These are phyloP conservation scores for Acer saccharum DNA, from an alignment of 345 rosid genomes.

Conservation along the genomic window DNA sequence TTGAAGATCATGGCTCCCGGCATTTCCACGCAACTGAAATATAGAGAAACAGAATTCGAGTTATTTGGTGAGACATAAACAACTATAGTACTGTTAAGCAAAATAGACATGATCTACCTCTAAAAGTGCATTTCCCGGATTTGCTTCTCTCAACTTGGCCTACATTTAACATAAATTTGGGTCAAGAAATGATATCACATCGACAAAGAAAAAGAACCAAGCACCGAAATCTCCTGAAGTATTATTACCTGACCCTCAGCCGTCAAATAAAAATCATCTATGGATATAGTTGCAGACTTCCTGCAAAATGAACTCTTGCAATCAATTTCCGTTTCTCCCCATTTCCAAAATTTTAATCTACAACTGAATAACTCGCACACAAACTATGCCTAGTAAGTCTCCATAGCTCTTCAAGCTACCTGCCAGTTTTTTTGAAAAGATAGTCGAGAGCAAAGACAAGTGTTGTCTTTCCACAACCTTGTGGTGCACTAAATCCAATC, in stretches of 20 bases:
- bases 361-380: conserved; percentile 4
- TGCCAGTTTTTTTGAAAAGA: conserved; percentile 74
- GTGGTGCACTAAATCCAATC: conserved; percentile 98
- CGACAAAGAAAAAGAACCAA: conserved; percentile 15
- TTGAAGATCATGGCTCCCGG: conserved; percentile 97
- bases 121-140: conserved; percentile 82
- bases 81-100: background rate
- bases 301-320: conserved; percentile 39
- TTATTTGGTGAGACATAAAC: background rate
- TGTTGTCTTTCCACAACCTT: conserved; percentile 98
- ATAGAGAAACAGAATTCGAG: conserved; percentile 1
- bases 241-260: conserved; percentile 74
- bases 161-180: conserved; percentile 29
- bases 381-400: conserved; percentile 11
- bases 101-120: conserved; percentile 50
- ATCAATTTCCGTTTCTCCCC: conserved; percentile 5
- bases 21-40: conserved; percentile 82
- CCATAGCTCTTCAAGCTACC: conserved; percentile 43
- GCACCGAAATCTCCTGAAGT: conserved; percentile 11
- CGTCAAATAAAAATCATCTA: conserved; percentile 94
- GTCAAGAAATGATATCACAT: conserved; percentile 20
- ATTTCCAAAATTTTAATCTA: background rate
- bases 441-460: conserved; percentile 93
- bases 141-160: conserved; percentile 71
- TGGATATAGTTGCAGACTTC: conserved; percentile 82